These are phyloP conservation scores for Phenoliferia sp. DNA, from an alignment of 1,284 basidiomycete genomes.

Conservation along the genomic window DNA sequence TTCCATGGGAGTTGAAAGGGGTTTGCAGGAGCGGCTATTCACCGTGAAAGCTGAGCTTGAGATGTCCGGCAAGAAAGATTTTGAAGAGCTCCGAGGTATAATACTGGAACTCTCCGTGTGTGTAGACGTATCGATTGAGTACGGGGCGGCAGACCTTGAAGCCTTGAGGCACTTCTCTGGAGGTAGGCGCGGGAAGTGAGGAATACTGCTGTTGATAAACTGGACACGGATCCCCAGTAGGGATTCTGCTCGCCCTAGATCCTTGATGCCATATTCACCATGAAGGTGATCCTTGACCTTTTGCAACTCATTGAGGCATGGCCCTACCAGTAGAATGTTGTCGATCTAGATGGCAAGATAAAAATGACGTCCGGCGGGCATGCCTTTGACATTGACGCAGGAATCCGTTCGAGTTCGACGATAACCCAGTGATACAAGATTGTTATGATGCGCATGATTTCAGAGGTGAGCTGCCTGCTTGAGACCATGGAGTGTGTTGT, in stretches of 20 bases:
- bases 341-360: background rate
- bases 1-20: constrained; percentile 33
- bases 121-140: constrained; percentile 53
- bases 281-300: background rate
- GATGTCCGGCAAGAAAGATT: constrained; percentile 55
- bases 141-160: constrained; percentile 53
- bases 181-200: too few species aligned
- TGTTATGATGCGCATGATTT: constrained; percentile 35
- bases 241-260: background rate
- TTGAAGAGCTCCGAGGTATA: constrained; percentile 66
- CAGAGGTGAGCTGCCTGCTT: constrained; percentile 45
- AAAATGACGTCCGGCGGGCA: background rate
- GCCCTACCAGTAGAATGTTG: background rate
- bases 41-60: constrained; percentile 65
- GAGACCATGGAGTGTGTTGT: constrained; percentile 43
- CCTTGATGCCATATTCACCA: background rate
- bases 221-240: constrained; percentile 27
- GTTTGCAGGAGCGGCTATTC: constrained; percentile 61
- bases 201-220: too few species aligned
- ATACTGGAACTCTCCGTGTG: constrained; percentile 62
- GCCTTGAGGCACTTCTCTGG: constrained; percentile 76
- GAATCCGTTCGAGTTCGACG: background rate
- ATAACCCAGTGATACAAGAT: background rate
- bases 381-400: background rate
- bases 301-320: background rate